Percentiles rank a stretch among this genome's conserved stretches.
These are phyloP conservation scores for Fusarium temperatum DNA, from an alignment of 2,329 filamentous ascomycete species.

Conservation along the genomic window DNA sequence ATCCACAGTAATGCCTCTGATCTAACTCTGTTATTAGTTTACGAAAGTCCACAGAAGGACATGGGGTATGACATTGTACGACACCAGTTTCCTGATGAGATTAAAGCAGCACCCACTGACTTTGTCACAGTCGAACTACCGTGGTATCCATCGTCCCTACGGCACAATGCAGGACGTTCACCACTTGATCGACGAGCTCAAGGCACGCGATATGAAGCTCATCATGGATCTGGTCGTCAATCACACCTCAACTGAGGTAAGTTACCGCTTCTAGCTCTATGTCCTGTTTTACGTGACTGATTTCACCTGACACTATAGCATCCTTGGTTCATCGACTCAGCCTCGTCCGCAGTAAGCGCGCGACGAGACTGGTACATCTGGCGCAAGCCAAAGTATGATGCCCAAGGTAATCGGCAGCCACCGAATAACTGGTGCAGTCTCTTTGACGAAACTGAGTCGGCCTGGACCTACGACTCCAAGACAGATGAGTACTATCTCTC, in stretches of 20 bases:
- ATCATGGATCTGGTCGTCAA: slow-evolving; percentile 37
- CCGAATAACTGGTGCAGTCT: slow-evolving; percentile 79
- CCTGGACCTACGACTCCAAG: slow-evolving; percentile 75
- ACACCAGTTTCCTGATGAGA: neutral
- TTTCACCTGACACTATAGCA: neutral
- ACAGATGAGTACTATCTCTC: slow-evolving; percentile 81
- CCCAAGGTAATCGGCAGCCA: slow-evolving; percentile 68
- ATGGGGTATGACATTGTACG: slow-evolving; percentile 37
- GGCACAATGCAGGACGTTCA: slow-evolving; percentile 34
- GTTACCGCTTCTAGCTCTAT: rapidly evolving
- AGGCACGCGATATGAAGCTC: slow-evolving; percentile 23
- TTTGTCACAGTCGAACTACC: slow-evolving; percentile 14
- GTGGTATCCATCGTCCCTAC: slow-evolving; percentile 29
- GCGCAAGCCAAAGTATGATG: slow-evolving; percentile 58
- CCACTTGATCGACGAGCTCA: slow-evolving; percentile 26
- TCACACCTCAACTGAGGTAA: slow-evolving; percentile 29
- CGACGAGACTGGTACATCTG: slow-evolving; percentile 71
- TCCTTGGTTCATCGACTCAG: slow-evolving; percentile 36
- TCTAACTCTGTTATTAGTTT: slow-evolving; percentile 1
- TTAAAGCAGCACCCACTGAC: neutral
- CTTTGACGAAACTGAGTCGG: slow-evolving; percentile 64
- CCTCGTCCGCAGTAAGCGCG: slow-evolving; percentile 12
- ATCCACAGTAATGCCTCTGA: no score
- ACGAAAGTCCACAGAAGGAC: slow-evolving; percentile 35
- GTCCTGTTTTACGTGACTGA: no score